Conservation (phyloP, 2,329 filamentous ascomycete genomes). For the Ophiognomonia clavigignenti-juglandacearum region DNA sequence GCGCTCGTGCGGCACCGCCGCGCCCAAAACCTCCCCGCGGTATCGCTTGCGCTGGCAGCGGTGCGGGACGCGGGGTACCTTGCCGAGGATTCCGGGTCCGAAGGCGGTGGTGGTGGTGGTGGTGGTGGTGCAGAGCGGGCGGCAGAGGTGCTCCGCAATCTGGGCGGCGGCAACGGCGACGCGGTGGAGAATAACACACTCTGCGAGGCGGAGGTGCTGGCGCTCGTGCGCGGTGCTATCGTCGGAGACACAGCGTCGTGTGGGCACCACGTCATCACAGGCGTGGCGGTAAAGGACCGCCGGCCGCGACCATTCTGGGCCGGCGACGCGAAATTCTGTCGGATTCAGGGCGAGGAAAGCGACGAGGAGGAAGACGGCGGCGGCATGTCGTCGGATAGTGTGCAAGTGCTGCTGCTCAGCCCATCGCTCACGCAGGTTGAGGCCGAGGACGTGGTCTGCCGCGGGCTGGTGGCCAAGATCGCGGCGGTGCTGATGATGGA, state of each 20-base stretch:
- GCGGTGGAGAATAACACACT: constrained; percentile 34
- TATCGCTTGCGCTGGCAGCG: constrained; percentile 46
- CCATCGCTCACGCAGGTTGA: constrained; percentile 37
- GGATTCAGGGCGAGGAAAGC: constrained; percentile 27
- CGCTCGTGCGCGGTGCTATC: constrained; percentile 47
- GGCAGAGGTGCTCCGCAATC: constrained; percentile 32
- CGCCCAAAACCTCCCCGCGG: constrained; percentile 26
- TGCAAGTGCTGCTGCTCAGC: constrained; percentile 37
- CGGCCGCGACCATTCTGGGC: constrained; percentile 44
- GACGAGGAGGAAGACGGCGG: constrained; percentile 32
- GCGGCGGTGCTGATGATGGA: constrained; percentile 43
- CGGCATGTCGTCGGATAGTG: constrained; percentile 20
- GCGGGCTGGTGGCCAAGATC: constrained; percentile 43
- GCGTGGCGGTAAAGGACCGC: constrained; percentile 39
- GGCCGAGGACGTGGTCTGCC: constrained; percentile 40
- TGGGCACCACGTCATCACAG: constrained; percentile 48
- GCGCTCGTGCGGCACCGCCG: constrained; percentile 32
- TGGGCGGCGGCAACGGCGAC: constrained; percentile 38
- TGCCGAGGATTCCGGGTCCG: no score
- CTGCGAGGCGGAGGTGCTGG: constrained; percentile 48
- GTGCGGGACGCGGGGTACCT: constrained; percentile 47
- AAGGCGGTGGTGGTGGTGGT: no score
- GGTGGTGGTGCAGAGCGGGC: constrained; percentile 42
- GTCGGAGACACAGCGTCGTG: constrained; percentile 36
- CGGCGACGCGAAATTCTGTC: constrained; percentile 48